A percentile compares a stretch with the other conserved stretches of the same genome.
Conservation (phyloP, 2,329 filamentous ascomycete species). For the Phaeophleospora eucalypticola region DNA sequence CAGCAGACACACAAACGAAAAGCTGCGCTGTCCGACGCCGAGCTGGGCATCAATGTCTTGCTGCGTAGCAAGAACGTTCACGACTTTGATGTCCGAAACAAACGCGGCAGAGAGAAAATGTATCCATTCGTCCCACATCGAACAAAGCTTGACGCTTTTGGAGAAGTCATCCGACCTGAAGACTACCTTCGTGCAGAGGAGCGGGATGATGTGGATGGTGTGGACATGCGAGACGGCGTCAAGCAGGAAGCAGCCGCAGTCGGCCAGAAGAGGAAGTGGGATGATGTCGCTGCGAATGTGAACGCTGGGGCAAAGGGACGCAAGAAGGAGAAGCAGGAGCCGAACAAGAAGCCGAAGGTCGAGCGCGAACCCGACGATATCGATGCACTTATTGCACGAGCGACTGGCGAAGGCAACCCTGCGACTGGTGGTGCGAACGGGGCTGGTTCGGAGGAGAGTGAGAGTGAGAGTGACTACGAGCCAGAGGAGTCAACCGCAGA, state of each 20-base stretch:
- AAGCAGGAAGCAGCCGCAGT: conserved; percentile 51
- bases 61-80: conserved; percentile 79
- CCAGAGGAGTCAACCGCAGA: conserved; percentile 59
- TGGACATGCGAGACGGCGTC: conserved; percentile 54
- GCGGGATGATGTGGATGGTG: conserved; percentile 68
- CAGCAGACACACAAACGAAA: conserved; percentile 78
- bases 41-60: conserved; percentile 85
- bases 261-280: conserved; percentile 93
- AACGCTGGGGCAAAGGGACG: conserved; percentile 46
- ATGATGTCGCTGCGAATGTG: conserved; percentile 54
- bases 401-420: conserved; percentile 21
- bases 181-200: conserved; percentile 93
- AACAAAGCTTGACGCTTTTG: conserved; percentile 82
- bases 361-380: conserved; percentile 34
- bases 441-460: conserved; percentile 22
- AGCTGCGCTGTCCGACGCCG: conserved; percentile 79
- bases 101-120: conserved; percentile 86
- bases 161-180: conserved; percentile 87
- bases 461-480: conserved; percentile 50
- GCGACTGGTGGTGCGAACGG: conserved; percentile 13
- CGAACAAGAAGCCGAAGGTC: conserved; percentile 17
- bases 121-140: conserved; percentile 82
- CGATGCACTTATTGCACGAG: conserved; percentile 31
- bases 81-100: conserved; percentile 86
- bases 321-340: conserved; percentile 52